These are phyloP conservation scores for Climacium dendroides DNA, from an alignment of 225 moss, liverwort and hornwort species.

Conservation along the genomic window DNA sequence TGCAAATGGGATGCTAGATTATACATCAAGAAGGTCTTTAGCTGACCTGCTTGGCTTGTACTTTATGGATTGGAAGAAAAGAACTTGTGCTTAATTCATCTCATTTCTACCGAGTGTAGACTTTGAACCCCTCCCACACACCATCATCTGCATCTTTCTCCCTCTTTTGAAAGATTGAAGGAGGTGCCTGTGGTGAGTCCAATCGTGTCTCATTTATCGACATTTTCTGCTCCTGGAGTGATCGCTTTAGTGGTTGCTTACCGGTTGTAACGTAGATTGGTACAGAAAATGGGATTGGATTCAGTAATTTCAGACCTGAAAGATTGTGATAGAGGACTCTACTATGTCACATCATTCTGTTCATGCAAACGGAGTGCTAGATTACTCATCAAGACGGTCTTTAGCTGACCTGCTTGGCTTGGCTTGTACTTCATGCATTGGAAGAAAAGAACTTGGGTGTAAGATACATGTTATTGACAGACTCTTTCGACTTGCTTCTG, in stretches of 20 bases:
- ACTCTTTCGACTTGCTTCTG: neutral
- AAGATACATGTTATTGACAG: neutral
- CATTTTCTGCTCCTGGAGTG: neutral
- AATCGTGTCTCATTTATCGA: neutral
- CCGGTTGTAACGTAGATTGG: neutral
- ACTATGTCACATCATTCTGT: neutral
- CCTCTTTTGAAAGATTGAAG: neutral
- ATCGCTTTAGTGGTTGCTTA: neutral
- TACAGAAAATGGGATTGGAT: neutral
- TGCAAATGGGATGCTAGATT: neutral
- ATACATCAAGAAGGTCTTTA: neutral
- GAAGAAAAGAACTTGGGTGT: neutral
- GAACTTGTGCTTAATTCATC: neutral
- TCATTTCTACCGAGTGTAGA: neutral
- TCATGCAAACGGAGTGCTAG: neutral
- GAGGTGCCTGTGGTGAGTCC: neutral
- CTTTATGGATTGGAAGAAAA: neutral
- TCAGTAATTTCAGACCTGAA: neutral
- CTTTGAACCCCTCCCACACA: neutral
- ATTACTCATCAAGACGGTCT: neutral
- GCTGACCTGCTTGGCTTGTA: conserved; percentile 1
- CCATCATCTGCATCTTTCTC: neutral
- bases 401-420: neutral
- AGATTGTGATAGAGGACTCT: neutral
- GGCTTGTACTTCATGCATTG: neutral